Conservation (phyloP, 768 basidiomycete species). For the Trichaptum fuscoviolaceum region DNA sequence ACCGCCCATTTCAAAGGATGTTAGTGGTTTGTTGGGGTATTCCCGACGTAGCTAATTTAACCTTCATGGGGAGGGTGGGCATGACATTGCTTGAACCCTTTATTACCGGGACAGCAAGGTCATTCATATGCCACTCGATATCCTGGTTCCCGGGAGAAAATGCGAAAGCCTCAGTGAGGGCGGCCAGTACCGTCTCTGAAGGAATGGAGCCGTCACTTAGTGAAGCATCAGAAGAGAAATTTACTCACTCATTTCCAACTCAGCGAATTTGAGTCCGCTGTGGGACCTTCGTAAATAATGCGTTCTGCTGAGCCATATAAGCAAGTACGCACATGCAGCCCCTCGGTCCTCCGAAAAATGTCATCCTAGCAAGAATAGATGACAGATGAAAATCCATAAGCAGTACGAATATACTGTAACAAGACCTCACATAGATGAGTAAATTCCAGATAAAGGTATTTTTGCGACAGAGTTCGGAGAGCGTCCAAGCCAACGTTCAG, state of each 20-base stretch:
- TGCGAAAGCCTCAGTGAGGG: constrained; percentile 23
- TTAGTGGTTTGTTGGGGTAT: too few species aligned
- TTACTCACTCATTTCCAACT: constrained; percentile 49
- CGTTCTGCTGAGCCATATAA: neutral
- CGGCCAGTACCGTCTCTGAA: constrained; percentile 26
- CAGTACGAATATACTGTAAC: neutral
- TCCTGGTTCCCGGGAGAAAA: constrained; percentile 24
- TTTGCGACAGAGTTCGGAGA: neutral
- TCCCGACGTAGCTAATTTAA: neutral
- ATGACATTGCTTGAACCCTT: constrained; percentile 11
- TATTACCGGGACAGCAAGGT: constrained; percentile 19
- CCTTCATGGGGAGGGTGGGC: constrained; percentile 1
- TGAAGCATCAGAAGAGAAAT: neutral
- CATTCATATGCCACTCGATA: constrained; percentile 27
- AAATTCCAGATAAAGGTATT: neutral
- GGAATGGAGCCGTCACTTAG: neutral
- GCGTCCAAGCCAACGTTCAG: constrained; percentile 1
- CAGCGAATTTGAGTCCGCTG: constrained; percentile 48
- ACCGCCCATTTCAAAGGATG: too few species aligned
- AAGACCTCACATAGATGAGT: neutral
- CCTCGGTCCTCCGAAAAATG: constrained; percentile 24
- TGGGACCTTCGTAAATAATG: neutral
- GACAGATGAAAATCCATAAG: neutral
- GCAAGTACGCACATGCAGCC: constrained; percentile 22
- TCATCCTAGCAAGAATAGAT: constrained; percentile 19